Conservation (phyloP, 345 rosid genomes). For the Pistacia vera region DNA sequence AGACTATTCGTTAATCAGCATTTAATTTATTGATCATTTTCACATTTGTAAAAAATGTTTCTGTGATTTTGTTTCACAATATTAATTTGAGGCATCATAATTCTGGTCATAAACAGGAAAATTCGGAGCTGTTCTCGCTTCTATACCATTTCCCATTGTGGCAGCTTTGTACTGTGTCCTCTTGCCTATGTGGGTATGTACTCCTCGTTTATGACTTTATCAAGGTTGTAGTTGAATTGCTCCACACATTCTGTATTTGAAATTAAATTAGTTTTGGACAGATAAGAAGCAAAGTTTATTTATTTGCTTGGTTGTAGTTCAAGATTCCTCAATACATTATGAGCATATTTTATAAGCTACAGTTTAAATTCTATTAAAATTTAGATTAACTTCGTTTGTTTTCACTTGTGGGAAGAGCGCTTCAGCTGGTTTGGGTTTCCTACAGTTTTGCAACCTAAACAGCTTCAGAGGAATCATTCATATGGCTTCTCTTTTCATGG, state of each 20-base stretch:
- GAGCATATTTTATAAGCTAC: background rate
- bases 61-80: background rate
- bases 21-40: background rate
- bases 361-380: background rate
- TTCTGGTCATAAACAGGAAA: slow-evolving; percentile 55
- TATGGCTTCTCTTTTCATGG: slow-evolving; percentile 84
- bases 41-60: background rate
- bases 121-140: slow-evolving; percentile 92
- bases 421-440: slow-evolving; percentile 77
- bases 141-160: slow-evolving; percentile 78
- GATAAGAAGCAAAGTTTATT: too few relatives aligned
- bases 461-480: too few relatives aligned
- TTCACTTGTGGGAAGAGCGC: slow-evolving; percentile 37
- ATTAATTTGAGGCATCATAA: slow-evolving; percentile 1
- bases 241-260: too few relatives aligned
- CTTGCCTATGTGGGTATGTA: slow-evolving; percentile 81
- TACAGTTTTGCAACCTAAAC: slow-evolving; percentile 87
- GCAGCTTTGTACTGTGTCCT: slow-evolving; percentile 89
- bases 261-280: background rate
- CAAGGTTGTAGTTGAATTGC: background rate
- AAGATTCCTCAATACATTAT: background rate
- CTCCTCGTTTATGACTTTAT: slow-evolving; percentile 10
- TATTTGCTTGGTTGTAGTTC: background rate
- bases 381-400: background rate
- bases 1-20: background rate